Evolutionary conservation across 148 eudicot species (phyloP).

Genomic region (Diospyros lotus): DNA sequence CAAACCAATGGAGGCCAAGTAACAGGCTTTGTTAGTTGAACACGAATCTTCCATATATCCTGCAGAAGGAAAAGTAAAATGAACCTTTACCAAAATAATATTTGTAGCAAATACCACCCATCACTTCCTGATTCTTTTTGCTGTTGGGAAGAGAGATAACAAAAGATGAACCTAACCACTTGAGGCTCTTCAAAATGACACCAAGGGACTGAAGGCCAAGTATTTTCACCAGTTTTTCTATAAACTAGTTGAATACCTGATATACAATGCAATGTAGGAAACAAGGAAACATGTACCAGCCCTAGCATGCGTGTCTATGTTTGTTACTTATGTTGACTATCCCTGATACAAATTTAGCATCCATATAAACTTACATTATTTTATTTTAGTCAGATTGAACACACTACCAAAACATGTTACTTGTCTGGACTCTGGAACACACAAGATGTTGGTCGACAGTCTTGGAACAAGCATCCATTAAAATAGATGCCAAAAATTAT

Average conservation of each 20-base stretch:
- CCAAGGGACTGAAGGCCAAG: background rate
- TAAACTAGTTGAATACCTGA: background rate
- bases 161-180: background rate
- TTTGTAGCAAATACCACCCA: background rate
- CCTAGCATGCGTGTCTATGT: background rate
- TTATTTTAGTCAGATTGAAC: no score
- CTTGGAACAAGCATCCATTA: no score
- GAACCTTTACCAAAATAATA: background rate
- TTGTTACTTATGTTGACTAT: background rate
- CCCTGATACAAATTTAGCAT: background rate
- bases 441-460: no score
- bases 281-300: background rate
- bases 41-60: conserved; percentile 94
- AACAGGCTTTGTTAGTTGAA: conserved; percentile 94
- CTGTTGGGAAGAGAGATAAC: background rate
- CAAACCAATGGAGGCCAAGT: conserved; percentile 98
- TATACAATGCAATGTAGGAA: background rate
- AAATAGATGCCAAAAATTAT: no score
- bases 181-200: background rate
- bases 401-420: no score
- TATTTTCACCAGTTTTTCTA: background rate
- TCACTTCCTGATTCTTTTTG: background rate
- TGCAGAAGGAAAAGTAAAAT: conserved; percentile 22
- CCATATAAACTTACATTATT: no score
- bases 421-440: no score